Evolutionary conservation across 2,329 filamentous ascomycete genomes (phyloP), one percentile per base, ranked within the genome.

Genomic region (Ophiocordyceps australis): DNA sequence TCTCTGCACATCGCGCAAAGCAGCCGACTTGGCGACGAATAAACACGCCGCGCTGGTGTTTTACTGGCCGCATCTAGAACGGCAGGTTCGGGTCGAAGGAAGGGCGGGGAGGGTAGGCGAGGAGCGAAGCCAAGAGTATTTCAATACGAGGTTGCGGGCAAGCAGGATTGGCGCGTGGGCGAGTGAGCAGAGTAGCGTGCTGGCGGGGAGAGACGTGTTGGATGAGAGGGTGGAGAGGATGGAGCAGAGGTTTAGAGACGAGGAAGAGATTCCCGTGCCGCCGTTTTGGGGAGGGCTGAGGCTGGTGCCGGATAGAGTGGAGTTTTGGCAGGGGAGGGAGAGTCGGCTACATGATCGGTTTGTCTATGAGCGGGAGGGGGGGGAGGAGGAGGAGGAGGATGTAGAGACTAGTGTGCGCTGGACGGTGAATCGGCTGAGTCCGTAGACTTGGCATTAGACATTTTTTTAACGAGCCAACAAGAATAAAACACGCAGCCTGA

Each of bases 251-350:
- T 98, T 93, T 46, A 64, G 74, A 22, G 79, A 71, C 3, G 42
- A 65, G 35, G 78, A 92, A 16, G 54, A 78, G 29, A 92, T 98
- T 36, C 85, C 85, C 2, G 73, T 94, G 25, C 89, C 89, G 4
- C 74, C 79, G 8, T 94, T 93, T 47, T 98, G 89, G 89, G 89
- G 89, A 17, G 89, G 89, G 0, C 46, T 94, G 47, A 71, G 86
- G 38, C 66, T 98, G 32, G 63, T 85, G 35, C 86, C 89, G 1
- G 77, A 83, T 43, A 68, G 71, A 39, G 65, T 98, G 25, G 89
- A 98, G 62, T 98, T 98, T 48, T 98, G 89, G 72, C 85, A 94
- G 59, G 89, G 89, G 3, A 67, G 89, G 40, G 67, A 81, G 45
- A 93, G 76, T 53, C 65, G 89, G 31, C 54, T 98, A 49, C 89